Evolutionary conservation across 208 protist species (phyloP).

Genomic region (Acanthamoeba quina): DNA sequence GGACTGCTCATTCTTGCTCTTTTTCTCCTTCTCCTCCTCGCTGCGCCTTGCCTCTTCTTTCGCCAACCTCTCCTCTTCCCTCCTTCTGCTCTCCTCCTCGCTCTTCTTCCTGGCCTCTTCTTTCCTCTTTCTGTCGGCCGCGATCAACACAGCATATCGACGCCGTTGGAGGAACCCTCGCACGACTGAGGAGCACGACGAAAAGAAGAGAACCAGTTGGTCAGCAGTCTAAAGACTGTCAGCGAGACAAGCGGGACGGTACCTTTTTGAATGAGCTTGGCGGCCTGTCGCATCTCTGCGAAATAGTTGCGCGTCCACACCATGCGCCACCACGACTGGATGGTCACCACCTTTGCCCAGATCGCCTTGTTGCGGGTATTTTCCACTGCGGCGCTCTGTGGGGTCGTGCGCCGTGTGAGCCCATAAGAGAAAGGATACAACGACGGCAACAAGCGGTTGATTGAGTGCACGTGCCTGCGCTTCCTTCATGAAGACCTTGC

Average conservation of each 20-base stretch:
- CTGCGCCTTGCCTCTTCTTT: not conserved
- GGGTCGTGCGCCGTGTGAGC: too few relatives aligned
- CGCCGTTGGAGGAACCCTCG: not conserved
- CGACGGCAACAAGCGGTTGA: not conserved
- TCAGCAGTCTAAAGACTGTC: too few relatives aligned
- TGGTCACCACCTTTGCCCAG: not conserved
- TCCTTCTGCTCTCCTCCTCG: not conserved
- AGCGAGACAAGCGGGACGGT: not conserved
- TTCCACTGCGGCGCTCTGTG: not conserved
- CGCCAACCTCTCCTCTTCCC: not conserved
- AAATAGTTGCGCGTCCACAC: slow-evolving; percentile 34
- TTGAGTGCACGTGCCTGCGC: not conserved
- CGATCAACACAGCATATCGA: not conserved
- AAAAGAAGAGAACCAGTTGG: not conserved
- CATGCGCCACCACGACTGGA: slow-evolving; percentile 58
- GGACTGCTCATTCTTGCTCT: not conserved
- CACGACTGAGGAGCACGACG: not conserved
- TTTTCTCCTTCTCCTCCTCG: not conserved
- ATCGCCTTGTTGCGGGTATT: not conserved
- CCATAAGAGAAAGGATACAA: not conserved
- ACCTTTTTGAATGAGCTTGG: not conserved
- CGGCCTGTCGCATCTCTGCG: not conserved
- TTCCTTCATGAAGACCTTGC: slow-evolving; percentile 38
- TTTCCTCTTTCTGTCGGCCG: not conserved
- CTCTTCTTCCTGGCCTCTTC: not conserved